Evolutionary conservation across 1,284 basidiomycete genomes (phyloP).

Genomic region (Cryptococcus sp.): DNA sequence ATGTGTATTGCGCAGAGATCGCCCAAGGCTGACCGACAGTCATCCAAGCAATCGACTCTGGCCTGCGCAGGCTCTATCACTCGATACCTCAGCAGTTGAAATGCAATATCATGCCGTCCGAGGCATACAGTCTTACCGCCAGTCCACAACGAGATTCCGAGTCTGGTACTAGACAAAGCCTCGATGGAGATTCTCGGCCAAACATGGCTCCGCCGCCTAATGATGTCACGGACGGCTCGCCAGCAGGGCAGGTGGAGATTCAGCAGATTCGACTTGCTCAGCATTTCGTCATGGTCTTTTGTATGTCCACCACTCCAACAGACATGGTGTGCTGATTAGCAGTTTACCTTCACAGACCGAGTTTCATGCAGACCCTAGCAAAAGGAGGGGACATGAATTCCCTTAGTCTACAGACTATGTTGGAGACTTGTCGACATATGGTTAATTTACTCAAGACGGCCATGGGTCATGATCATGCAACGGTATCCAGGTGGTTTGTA

Average conservation of each 20-base stretch:
- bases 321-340: not conserved
- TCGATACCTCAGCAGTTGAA: not conserved
- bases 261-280: conserved; percentile 18
- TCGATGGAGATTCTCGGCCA: not conserved
- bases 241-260: not conserved
- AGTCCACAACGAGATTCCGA: not conserved
- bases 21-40: not conserved
- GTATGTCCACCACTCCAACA: not conserved
- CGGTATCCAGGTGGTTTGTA: conserved; percentile 11
- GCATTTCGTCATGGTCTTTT: conserved; percentile 20
- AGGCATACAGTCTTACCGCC: not conserved
- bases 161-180: not conserved
- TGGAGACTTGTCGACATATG: conserved; percentile 16
- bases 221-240: not conserved
- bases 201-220: not conserved
- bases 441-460: conserved; percentile 10
- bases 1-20: not conserved
- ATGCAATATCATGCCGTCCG: not conserved
- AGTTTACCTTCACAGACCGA: conserved; percentile 17
- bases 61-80: conserved; percentile 10
- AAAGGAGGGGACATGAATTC: conserved; percentile 4
- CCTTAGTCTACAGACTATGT: conserved; percentile 13
- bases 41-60: conserved; percentile 15
- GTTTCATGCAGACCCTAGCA: conserved; percentile 14
- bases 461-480: conserved; percentile 6